phyloP scores from a whole-genome alignment of 768 basidiomycete species.

The Termitomyces sp. region DNA sequence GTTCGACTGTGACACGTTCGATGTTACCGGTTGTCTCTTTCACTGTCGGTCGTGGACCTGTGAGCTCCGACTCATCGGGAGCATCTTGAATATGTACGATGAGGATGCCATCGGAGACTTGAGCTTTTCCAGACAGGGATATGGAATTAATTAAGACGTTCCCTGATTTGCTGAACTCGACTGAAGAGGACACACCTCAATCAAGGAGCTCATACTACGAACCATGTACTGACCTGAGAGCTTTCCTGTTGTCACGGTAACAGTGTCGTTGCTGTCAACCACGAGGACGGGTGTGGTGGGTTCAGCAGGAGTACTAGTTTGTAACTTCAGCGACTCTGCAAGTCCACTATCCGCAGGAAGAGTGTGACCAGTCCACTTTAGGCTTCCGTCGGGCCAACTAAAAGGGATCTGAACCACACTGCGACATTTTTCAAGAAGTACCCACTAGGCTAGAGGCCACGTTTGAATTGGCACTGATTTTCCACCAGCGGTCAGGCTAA shows the following conservation, averaged over 20 bases:
- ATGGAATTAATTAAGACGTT: conserved; percentile 25
- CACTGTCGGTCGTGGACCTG: conserved; percentile 18
- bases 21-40: conserved; percentile 19
- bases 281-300: conserved; percentile 26
- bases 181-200: conserved; percentile 9
- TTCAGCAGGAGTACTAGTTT: conserved; percentile 27
- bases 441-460: conserved; percentile 33
- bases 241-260: conserved; percentile 27
- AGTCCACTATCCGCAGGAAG: conserved; percentile 22
- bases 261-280: conserved; percentile 12
- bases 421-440: neutral
- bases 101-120: conserved; percentile 23
- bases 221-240: conserved; percentile 21
- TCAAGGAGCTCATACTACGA: neutral
- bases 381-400: conserved; percentile 32
- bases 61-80: conserved; percentile 27
- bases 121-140: conserved; percentile 19
- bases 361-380: conserved; percentile 36
- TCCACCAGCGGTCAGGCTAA: conserved; percentile 15
- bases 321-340: conserved; percentile 17
- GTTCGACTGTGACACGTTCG: conserved; percentile 26
- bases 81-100: conserved; percentile 26
- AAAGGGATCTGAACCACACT: neutral
- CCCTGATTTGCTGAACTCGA: conserved; percentile 25
- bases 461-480: conserved; percentile 22